Base-by-base conservation (phyloP, 108 stramenopile genomes). In the Pseudonitzschia multistriata region DNA sequence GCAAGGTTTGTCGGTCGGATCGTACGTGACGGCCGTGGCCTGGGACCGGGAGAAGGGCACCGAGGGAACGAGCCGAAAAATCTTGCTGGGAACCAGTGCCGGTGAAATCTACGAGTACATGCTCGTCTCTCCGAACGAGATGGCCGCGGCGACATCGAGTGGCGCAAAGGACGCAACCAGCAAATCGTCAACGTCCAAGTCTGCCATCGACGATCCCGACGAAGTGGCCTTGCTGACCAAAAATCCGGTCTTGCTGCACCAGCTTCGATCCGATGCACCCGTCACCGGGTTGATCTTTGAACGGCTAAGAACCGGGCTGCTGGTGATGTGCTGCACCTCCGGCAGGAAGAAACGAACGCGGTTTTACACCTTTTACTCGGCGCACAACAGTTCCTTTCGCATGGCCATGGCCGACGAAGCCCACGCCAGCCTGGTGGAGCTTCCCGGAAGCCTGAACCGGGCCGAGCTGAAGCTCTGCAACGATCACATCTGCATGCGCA, bases 101-200 rank as follows among this genome's bases (percentile, higher is more conserved):
- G 92, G 89, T n/a, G 89, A 90, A 74, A 77, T 93, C 29, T 93
- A 93, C 36, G 89, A 93, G 67, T 90, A 90, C 68, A 66, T 84
- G 24, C 70, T 92, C 19, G 66, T 80, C 0, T 79, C 85, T 50
- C 83, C 85, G 4, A 81, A 74, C 62, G 57, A 59, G 57, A n/a
- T 11, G 6, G 31, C 57, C n/a, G 67, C 67, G 5, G 60, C 30
- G 28, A 50, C 45, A 34, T 56, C 64, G 13, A 28, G 39, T 7
- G 42, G 42, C 42, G 17, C 42, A 2, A 45, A 45, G 42, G 62
- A 35, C 3, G 31, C 56, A 19, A 39, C 53, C 17, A 34, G 19
- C 30, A 21, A 14, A n/a, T 64, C 63, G n/a, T 64, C 63, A 22
- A 22, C 63, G 22, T 45, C 42, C 5, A 11, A 21, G 40, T 45